A percentile compares a stretch with the other conserved stretches of the same genome.
These are phyloP conservation scores for Populus simonii DNA, from an alignment of 345 rosid genomes.

Conservation along the genomic window DNA sequence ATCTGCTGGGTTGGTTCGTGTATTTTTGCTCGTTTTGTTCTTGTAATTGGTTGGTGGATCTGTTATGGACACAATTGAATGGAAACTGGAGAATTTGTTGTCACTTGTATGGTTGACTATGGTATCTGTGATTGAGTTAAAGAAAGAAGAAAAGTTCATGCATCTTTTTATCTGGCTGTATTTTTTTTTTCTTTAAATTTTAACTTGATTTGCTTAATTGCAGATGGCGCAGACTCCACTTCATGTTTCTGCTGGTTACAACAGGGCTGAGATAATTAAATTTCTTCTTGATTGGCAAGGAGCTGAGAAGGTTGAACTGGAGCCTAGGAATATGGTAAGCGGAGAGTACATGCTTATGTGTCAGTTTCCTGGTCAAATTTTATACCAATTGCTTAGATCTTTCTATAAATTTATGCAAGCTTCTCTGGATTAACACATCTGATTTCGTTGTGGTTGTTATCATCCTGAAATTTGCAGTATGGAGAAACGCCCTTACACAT, in stretches of 20 bases:
- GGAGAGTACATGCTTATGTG: not conserved
- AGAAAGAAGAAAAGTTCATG: not conserved
- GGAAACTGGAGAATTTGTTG: not conserved
- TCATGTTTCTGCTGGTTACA: conserved; percentile 87
- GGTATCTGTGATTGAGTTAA: not conserved
- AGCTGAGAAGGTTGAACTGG: conserved; percentile 70
- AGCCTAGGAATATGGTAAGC: conserved; percentile 78
- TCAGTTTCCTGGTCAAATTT: not conserved
- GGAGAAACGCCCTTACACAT: conserved; percentile 99
- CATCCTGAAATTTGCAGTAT: conserved; percentile 49
- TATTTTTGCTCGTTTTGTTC: not conserved
- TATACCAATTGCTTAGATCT: not conserved
- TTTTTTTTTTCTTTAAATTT: not conserved
- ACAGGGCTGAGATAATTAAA: conserved; percentile 66
- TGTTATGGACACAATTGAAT: not conserved
- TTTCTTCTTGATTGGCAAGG: conserved; percentile 73
- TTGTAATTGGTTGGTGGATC: not conserved
- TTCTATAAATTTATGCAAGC: not conserved
- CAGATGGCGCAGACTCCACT: conserved; percentile 99
- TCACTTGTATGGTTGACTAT: not conserved
- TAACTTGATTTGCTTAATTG: conserved; percentile 23
- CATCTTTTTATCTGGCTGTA: not conserved
- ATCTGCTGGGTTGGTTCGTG: not conserved
- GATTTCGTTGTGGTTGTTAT: conserved; percentile 11
- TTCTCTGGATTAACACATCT: conserved; percentile 7